Conservation (phyloP, 2,329 filamentous ascomycete species). For the Aureobasidium sp. region DNA sequence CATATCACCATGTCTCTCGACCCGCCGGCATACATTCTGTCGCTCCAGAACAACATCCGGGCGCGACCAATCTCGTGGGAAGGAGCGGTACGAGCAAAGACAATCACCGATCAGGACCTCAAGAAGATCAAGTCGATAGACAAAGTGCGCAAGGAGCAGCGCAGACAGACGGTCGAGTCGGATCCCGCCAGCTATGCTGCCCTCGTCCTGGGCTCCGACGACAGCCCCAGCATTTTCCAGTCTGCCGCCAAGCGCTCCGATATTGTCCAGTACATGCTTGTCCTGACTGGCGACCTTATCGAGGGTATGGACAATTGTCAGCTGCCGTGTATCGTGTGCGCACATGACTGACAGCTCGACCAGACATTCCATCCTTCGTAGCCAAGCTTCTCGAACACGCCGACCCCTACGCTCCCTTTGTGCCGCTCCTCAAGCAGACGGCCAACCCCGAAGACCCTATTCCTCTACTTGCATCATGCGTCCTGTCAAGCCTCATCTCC, state of each 20-base stretch:
- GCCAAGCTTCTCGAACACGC: slow-evolving; percentile 67
- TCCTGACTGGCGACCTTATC: slow-evolving; percentile 79
- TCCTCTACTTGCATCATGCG: slow-evolving; percentile 80
- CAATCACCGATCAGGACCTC: slow-evolving; percentile 87
- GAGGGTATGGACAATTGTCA: slow-evolving; percentile 52
- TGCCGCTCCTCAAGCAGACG: slow-evolving; percentile 76
- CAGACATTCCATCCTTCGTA: slow-evolving; percentile 73
- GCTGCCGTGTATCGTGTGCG: background rate
- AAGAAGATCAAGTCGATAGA: slow-evolving; percentile 95
- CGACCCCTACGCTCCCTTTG: slow-evolving; percentile 68
- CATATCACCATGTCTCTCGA: slow-evolving; percentile 72
- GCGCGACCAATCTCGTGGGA: slow-evolving; percentile 96
- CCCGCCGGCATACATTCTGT: slow-evolving; percentile 78
- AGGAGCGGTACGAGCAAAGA: slow-evolving; percentile 85
- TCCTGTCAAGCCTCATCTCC: slow-evolving; percentile 73
- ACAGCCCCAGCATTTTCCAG: slow-evolving; percentile 71
- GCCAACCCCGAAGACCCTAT: slow-evolving; percentile 79
- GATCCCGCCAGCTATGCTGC: slow-evolving; percentile 74
- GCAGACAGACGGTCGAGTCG: slow-evolving; percentile 71
- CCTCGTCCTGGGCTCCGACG: slow-evolving; percentile 65
- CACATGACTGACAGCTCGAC: slow-evolving; percentile 20
- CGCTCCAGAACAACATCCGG: slow-evolving; percentile 94
- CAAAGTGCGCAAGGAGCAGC: slow-evolving; percentile 88
- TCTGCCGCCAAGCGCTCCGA: slow-evolving; percentile 77
- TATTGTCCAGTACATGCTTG: slow-evolving; percentile 91